phyloP scores from a whole-genome alignment of 2,329 filamentous ascomycete genomes.

The Aureobasidium subglaciale region DNA sequence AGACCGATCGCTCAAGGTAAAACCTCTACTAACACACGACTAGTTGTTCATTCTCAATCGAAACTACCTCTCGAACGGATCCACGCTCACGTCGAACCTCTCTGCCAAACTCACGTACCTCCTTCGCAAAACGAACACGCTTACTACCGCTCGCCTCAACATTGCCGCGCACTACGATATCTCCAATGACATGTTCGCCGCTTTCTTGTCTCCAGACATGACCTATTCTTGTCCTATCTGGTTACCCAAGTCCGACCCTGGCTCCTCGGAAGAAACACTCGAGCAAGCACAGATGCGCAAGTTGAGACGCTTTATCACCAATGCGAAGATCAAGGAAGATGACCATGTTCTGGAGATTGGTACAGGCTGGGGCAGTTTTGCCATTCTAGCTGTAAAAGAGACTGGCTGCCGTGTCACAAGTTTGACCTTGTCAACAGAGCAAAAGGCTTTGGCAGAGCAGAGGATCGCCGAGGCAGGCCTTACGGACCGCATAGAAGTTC shows the following conservation, averaged over 20 bases:
- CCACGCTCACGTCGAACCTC: conserved; percentile 54
- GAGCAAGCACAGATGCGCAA: conserved; percentile 63
- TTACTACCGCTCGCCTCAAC: conserved; percentile 54
- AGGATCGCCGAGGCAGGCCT: conserved; percentile 57
- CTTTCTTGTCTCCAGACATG: conserved; percentile 68
- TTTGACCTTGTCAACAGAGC: conserved; percentile 61
- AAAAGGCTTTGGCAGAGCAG: conserved; percentile 60
- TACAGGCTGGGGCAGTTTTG: conserved; percentile 68
- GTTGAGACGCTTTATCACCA: conserved; percentile 57
- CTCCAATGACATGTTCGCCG: conserved; percentile 68
- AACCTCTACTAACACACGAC: not conserved
- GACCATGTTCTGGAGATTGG: conserved; percentile 71
- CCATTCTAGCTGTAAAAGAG: conserved; percentile 58
- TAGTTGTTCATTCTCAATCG: conserved; percentile 66
- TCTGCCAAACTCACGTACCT: conserved; percentile 52
- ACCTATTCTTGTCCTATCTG: conserved; percentile 68
- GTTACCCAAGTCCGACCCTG: conserved; percentile 39
- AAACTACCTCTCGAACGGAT: conserved; percentile 56
- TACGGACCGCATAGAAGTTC: conserved; percentile 54
- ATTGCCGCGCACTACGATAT: conserved; percentile 70
- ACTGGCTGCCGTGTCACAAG: conserved; percentile 64
- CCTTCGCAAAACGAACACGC: conserved; percentile 39
- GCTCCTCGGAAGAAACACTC: conserved; percentile 47
- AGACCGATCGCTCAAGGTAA: not conserved
- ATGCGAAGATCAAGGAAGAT: conserved; percentile 53